These are phyloP conservation scores for Juncus inflexus DNA, from an alignment of 176 grass and related monocot genomes.

Conservation along the genomic window DNA sequence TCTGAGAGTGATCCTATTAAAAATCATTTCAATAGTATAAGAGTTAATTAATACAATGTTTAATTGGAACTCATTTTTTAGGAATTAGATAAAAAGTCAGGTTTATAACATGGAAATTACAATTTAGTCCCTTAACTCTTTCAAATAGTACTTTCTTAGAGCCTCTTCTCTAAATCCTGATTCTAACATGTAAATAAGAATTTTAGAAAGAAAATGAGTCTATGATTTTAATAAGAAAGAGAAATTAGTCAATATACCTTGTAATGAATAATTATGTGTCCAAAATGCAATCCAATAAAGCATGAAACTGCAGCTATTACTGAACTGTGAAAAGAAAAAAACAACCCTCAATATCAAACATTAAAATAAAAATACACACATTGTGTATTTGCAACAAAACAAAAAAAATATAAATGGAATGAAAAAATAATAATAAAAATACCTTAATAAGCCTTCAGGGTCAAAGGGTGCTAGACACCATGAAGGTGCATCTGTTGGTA, in stretches of 20 bases:
- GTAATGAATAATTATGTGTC: constrained; percentile 69
- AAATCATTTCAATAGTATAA: constrained; percentile 26
- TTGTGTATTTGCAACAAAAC: not conserved
- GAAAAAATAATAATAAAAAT: constrained; percentile 9
- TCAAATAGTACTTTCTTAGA: not conserved
- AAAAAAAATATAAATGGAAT: not conserved
- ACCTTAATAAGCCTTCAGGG: constrained; percentile 94
- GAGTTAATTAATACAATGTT: too few relatives aligned
- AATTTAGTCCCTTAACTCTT: not conserved
- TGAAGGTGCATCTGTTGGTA: constrained; percentile 63
- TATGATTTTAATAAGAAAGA: constrained; percentile 1
- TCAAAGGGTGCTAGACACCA: constrained; percentile 96
- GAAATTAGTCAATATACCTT: constrained; percentile 44
- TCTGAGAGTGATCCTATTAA: constrained; percentile 50
- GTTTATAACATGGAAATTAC: not conserved
- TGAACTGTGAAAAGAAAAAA: constrained; percentile 36
- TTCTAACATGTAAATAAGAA: not conserved
- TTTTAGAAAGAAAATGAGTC: not conserved
- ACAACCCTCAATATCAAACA: not conserved
- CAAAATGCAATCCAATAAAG: constrained; percentile 87
- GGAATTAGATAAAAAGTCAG: constrained; percentile 7
- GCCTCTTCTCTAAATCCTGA: not conserved
- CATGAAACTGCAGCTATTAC: constrained; percentile 81
- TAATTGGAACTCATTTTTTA: not conserved
- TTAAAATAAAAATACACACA: constrained; percentile 15